A percentile compares a stretch with the other conserved stretches of the same genome.
phyloP scores from a whole-genome alignment of 805 yeast genomes.

The Candida tallmaniae region DNA sequence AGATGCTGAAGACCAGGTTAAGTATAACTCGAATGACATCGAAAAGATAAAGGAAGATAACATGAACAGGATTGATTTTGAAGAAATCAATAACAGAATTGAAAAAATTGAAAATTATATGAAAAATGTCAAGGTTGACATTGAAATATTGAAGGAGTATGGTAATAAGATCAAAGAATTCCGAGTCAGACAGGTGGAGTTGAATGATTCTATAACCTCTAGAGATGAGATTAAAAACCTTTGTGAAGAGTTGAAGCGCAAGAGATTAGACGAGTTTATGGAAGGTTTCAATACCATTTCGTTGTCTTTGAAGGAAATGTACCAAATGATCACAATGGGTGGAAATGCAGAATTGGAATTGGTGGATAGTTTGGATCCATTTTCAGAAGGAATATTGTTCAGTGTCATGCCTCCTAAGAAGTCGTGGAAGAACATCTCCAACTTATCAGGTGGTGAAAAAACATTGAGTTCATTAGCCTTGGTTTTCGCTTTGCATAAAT shows the following conservation, averaged over 20 bases:
- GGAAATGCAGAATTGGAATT: conserved; percentile 97
- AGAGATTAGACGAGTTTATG: conserved; percentile 85
- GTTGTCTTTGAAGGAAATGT: conserved; percentile 89
- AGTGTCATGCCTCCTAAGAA: conserved; percentile 99
- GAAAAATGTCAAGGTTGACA: conserved; percentile 57
- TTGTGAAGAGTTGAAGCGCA: conserved; percentile 67
- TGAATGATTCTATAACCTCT: conserved; percentile 60
- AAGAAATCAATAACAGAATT: conserved; percentile 47
- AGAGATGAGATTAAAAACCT: conserved; percentile 61
- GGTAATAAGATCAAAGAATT: conserved; percentile 63
- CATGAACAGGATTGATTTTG: conserved; percentile 43
- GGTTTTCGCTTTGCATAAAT: conserved; percentile 93
- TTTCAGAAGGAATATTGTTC: conserved; percentile 92
- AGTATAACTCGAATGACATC: conserved; percentile 33
- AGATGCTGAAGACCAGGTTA: conserved; percentile 30
- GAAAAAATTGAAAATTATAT: conserved; percentile 51
- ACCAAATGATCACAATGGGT: conserved; percentile 98
- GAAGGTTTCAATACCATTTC: conserved; percentile 86
- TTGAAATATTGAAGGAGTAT: conserved; percentile 74
- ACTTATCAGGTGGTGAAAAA: conserved; percentile 96
- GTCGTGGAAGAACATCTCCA: conserved; percentile 93
- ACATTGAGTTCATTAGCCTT: conserved; percentile 91
- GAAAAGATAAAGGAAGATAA: conserved; percentile 49
- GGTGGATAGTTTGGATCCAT: conserved; percentile 96
- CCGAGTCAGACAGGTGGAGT: conserved; percentile 55